Evolutionary conservation across 1,284 basidiomycete genomes (phyloP), one percentile per base, ranked within the genome.

Genomic region (Stygiomarasmius scandens): DNA sequence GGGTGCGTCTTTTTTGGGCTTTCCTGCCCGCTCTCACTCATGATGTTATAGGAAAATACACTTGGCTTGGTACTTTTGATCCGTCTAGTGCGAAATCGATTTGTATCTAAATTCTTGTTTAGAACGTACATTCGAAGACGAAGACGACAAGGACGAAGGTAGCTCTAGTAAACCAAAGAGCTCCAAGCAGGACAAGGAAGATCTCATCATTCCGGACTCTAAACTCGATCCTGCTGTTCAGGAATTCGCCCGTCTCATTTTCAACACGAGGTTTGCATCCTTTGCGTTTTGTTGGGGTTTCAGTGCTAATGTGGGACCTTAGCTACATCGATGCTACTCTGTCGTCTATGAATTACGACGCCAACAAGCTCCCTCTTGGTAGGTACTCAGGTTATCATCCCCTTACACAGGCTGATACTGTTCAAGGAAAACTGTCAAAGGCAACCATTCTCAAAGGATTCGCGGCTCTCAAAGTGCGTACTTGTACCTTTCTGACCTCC

Each of bases 271-370:
- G 82, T 82, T 61, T 56, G 73, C 59, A 5, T 32, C 24, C 22
- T 2, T 2, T 10, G 38, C 23, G 57, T 32, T 14, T 38, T 44
- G 34, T 22, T 25, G 29, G 12, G 6, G 19, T 52, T 48, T 47
- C 23, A 56, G 14, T 32, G 3, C 11, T 25, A 54, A 58, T 23
- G 56, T 48, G 22, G 5, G 14, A 23, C 29, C 8, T 41, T 52
- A 85, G 82, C 25, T 67, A 85, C 60, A 82, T 87, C 48, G 77
- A 84, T 49, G 82, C 81, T 0, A 76, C 79, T 22, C 67, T 89
- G 63, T 81, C 81, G n/a, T 80, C 82, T 2, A 84, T 89, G 83
- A 86, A 87, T 64, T 89, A 89, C 63, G 86, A 89, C 64, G 85
- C 84, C 2, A 83, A 83, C 63, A 89, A 89, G 65, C 74, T 88